Percentiles rank a stretch among this genome's conserved stretches.
Conservation (phyloP, 108 stramenopile genomes). For the Nannochloropsis granulata region DNA sequence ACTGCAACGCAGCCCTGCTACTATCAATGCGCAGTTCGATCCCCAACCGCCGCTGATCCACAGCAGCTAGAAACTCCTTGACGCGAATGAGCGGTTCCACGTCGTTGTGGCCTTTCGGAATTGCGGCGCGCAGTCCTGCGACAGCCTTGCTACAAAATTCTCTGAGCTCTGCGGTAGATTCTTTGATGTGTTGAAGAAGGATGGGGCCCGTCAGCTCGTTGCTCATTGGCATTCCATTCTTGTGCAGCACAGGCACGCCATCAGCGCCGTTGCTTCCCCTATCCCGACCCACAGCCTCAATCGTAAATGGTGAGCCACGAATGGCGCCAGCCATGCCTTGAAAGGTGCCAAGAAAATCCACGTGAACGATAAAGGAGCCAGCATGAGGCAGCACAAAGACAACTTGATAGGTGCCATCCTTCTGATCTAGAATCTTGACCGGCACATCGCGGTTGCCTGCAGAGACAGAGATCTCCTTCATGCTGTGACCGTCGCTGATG, state of each 20-base stretch:
- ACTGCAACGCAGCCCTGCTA: conserved; percentile 31
- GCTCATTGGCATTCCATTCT: not conserved
- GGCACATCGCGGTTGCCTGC: not conserved
- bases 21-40: conserved; percentile 10
- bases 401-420: conserved; percentile 53
- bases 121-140: conserved; percentile 29
- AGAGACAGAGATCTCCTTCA: not conserved
- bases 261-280: conserved; percentile 6
- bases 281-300: not conserved
- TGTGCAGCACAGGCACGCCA: not conserved
- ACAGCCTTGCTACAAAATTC: conserved; percentile 37
- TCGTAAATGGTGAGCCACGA: conserved; percentile 50
- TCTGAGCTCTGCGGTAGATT: conserved; percentile 36
- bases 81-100: not conserved
- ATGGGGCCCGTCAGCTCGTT: conserved; percentile 42
- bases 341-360: conserved; percentile 58
- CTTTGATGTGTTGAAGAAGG: conserved; percentile 20
- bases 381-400: conserved; percentile 34
- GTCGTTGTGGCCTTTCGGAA: conserved; percentile 18
- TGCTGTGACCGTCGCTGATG: not conserved
- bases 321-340: conserved; percentile 43
- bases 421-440: conserved; percentile 13
- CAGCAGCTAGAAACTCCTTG: not conserved
- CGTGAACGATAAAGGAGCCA: conserved; percentile 41
- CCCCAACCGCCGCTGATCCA: not conserved